Conservation (phyloP, 768 basidiomycete genomes). For the Rhodosporidiobolus sp. region DNA sequence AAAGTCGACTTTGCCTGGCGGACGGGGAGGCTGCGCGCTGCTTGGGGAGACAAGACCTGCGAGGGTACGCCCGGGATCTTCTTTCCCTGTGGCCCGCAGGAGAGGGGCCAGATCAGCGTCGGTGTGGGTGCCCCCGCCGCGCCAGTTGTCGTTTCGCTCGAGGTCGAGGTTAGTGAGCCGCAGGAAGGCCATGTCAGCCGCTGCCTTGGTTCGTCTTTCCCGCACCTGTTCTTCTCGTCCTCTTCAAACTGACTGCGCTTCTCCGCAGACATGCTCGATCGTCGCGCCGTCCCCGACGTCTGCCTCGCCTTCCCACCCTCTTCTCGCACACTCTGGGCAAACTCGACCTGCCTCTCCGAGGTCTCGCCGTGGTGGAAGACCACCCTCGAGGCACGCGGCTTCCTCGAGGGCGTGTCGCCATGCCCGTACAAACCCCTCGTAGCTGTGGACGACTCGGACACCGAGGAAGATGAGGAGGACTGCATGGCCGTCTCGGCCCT, state of each 20-base stretch:
- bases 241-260: no score
- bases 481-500: neutral
- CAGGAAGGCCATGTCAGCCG: no score
- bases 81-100: no score
- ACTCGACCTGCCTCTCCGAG: neutral
- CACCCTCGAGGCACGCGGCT: neutral
- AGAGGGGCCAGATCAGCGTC: no score
- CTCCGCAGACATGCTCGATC: conserved; percentile 8
- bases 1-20: no score
- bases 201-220: no score
- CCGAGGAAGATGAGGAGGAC: conserved; percentile 2
- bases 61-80: no score
- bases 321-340: conserved; percentile 1
- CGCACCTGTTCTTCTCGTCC: neutral
- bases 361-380: conserved; percentile 23
- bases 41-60: no score
- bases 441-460: conserved; percentile 4
- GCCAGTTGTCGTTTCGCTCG: no score
- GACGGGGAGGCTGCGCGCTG: no score
- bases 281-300: neutral
- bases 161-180: no score
- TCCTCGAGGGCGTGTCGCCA: neutral
- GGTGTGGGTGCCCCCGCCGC: no score
- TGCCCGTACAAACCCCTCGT: neutral
- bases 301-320: conserved; percentile 20